phyloP scores from a whole-genome alignment of 2,329 filamentous ascomycete species.

The Fusarium sp. region DNA sequence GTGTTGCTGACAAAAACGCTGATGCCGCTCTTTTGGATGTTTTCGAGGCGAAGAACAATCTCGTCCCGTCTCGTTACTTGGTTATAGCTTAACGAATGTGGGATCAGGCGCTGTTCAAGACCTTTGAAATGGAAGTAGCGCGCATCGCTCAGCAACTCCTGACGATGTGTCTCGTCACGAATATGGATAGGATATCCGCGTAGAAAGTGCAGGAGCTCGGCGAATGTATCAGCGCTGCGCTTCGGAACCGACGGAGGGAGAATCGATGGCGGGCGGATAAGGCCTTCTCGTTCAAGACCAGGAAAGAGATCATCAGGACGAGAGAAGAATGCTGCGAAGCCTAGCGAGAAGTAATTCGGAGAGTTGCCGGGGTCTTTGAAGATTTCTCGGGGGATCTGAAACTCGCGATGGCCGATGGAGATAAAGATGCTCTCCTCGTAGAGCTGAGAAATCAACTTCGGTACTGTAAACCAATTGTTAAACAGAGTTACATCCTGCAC shows the following conservation, averaged over 20 bases:
- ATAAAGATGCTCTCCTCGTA: slow-evolving; percentile 94
- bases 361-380: slow-evolving; percentile 87
- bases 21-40: slow-evolving; percentile 89
- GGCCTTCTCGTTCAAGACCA: slow-evolving; percentile 79
- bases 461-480: slow-evolving; percentile 65
- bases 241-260: slow-evolving; percentile 83
- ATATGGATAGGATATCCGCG: slow-evolving; percentile 86
- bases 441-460: slow-evolving; percentile 88
- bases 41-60: slow-evolving; percentile 82
- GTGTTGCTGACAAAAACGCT: slow-evolving; percentile 63
- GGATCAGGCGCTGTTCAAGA: slow-evolving; percentile 86
- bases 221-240: slow-evolving; percentile 84
- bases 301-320: slow-evolving; percentile 85
- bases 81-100: slow-evolving; percentile 81
- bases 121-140: slow-evolving; percentile 94
- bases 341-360: slow-evolving; percentile 96
- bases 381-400: slow-evolving; percentile 89
- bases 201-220: slow-evolving; percentile 82
- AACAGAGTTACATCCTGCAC: background rate
- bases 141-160: slow-evolving; percentile 83
- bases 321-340: slow-evolving; percentile 89
- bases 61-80: slow-evolving; percentile 74
- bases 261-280: slow-evolving; percentile 89
- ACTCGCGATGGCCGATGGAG: slow-evolving; percentile 85
- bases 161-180: slow-evolving; percentile 78